Conservation (phyloP, 1,139 yeast species). For the Kodamaea anthophila region DNA sequence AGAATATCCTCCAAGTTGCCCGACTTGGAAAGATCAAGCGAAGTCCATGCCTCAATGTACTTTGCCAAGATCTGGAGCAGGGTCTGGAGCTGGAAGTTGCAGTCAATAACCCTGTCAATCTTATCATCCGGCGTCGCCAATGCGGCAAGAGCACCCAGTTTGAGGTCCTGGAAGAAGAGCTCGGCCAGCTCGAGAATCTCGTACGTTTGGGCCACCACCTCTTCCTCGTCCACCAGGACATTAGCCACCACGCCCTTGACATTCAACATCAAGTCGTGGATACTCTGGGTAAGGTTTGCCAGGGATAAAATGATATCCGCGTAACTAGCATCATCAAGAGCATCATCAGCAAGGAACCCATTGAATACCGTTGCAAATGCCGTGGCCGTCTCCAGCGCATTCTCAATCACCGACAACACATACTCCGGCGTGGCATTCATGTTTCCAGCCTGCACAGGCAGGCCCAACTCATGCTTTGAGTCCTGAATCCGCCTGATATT, state of each 20-base stretch:
- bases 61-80: constrained; percentile 54
- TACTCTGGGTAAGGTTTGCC: constrained; percentile 58
- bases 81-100: constrained; percentile 70
- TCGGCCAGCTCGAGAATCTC: constrained; percentile 59
- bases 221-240: constrained; percentile 45
- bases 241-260: constrained; percentile 64
- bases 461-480: constrained; percentile 62
- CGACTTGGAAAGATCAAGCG: constrained; percentile 22
- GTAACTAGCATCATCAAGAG: constrained; percentile 55
- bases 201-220: constrained; percentile 33
- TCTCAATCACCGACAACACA: constrained; percentile 64
- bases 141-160: constrained; percentile 44
- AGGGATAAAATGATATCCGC: constrained; percentile 57
- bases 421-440: constrained; percentile 72
- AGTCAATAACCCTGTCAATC: constrained; percentile 70
- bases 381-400: constrained; percentile 65
- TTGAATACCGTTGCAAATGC: constrained; percentile 80
- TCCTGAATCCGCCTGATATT: constrained; percentile 73
- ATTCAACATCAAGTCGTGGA: constrained; percentile 62
- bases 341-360: constrained; percentile 72
- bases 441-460: constrained; percentile 82
- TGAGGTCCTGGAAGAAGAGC: constrained; percentile 54
- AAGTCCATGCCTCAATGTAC: constrained; percentile 50
- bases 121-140: constrained; percentile 58
- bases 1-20: constrained; percentile 68